Percentiles rank a stretch among this genome's conserved stretches.
Conservation (phyloP, 2,329 filamentous ascomycete genomes). For the Phialophora verrucosa region DNA sequence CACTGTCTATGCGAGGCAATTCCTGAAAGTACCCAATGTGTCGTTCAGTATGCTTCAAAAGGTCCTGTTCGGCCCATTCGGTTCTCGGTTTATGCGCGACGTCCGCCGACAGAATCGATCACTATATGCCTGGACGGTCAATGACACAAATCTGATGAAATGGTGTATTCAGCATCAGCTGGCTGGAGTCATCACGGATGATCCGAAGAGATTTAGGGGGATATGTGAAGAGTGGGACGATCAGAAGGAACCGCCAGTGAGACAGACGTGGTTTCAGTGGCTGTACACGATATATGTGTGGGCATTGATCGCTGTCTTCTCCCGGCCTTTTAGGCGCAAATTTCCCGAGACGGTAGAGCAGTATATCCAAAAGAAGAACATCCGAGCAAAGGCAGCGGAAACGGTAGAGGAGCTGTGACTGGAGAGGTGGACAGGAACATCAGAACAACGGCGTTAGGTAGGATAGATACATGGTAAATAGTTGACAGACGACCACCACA, state of each 20-base stretch:
- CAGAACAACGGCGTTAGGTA: neutral
- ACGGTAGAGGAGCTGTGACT: slow-evolving; percentile 15
- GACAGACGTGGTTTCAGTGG: slow-evolving; percentile 33
- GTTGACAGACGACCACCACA: neutral
- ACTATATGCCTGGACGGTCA: slow-evolving; percentile 86
- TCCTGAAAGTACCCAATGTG: slow-evolving; percentile 70
- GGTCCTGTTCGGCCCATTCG: slow-evolving; percentile 70
- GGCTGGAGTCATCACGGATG: slow-evolving; percentile 86
- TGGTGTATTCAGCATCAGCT: slow-evolving; percentile 72
- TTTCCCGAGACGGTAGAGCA: slow-evolving; percentile 36
- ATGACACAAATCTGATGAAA: slow-evolving; percentile 76
- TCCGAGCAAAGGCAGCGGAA: slow-evolving; percentile 21
- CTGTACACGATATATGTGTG: slow-evolving; percentile 36
- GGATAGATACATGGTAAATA: neutral
- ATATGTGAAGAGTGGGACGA: slow-evolving; percentile 39
- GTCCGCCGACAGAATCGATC: slow-evolving; percentile 62
- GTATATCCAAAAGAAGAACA: slow-evolving; percentile 25
- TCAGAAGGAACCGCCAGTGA: slow-evolving; percentile 26
- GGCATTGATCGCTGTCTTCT: slow-evolving; percentile 34
- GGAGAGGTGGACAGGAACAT: neutral
- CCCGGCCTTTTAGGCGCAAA: slow-evolving; percentile 28
- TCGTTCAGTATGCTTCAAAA: slow-evolving; percentile 79
- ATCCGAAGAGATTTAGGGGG: slow-evolving; percentile 67
- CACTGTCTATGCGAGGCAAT: slow-evolving; percentile 68
- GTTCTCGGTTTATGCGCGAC: slow-evolving; percentile 68